Base-by-base conservation (phyloP, 495 filamentous ascomycete genomes). In the Neurospora tetraspora region DNA sequence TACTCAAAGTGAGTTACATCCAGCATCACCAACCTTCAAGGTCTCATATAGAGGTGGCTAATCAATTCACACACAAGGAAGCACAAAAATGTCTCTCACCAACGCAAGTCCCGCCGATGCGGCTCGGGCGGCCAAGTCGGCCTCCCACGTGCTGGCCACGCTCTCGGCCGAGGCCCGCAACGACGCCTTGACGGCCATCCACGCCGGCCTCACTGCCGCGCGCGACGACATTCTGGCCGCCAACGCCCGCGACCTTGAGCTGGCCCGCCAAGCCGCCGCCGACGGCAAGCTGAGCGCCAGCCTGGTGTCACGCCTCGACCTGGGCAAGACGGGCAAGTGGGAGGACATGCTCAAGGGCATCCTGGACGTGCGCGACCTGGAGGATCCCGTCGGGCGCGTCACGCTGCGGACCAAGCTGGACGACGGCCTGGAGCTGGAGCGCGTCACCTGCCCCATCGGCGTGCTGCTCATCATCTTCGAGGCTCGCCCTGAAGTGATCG, bases 281-380 rank as follows among this genome's bases (percentile, higher is more conserved):
- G 86, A 87, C 74, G 95, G 95, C 47, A 83, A 89, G 70, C 81
- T 98, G 31, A 96, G 90, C 76, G 87, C 91, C 75, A 96, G 93
- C 79, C 86, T 99, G 20, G 86, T 98, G n/a, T 96, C 97, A 77
- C 86, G 96, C 74, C 85, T 99, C 70, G 95, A 98, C 76, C 83
- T 99, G 12, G 88, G 89, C 10, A 91, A 91, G 78, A 87, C 88
- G 70, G 94, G 94, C 45, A 98, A 99, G 84, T 99, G 90, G 87
- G 93, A 97, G 76, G 96, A 98, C 76, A 99, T 98, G 96, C 86
- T 99, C 68, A 90, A 96, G 81, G 96, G 96, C 37, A 96, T 99
- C 74, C 80, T 97, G 70, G 92, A 95, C 82, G 96, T 99, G 47
- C 86, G 92, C 75, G 89, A 88, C 70, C 86, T 99, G 16, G 89